Evolutionary conservation across 2,329 filamentous ascomycete species (phyloP).

Genomic region (Penicillium sp.): DNA sequence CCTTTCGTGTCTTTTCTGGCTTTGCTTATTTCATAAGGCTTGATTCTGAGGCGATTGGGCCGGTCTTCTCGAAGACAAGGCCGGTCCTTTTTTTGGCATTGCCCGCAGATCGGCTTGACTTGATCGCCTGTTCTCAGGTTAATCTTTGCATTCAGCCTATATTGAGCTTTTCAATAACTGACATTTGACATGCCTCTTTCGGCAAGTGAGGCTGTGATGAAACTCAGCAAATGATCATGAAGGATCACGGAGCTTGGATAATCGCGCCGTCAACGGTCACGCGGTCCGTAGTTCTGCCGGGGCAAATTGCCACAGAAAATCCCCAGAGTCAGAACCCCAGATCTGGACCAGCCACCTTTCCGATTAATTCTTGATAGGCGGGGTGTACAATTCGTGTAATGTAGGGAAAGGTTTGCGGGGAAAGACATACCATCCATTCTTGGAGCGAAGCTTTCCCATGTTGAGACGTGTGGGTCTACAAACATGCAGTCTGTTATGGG

Average conservation of each 20-base stretch:
- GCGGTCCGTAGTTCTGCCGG: not conserved
- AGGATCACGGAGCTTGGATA: not conserved
- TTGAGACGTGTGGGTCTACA: not conserved
- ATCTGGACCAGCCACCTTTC: not conserved
- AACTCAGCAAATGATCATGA: not conserved
- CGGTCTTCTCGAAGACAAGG: slow-evolving; percentile 7
- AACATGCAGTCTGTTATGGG: not conserved
- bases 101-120: slow-evolving; percentile 9
- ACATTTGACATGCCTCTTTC: slow-evolving; percentile 11
- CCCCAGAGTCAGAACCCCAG: not conserved
- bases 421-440: slow-evolving; percentile 5
- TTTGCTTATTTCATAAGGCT: slow-evolving; percentile 4
- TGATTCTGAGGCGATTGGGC: slow-evolving; percentile 5
- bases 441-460: slow-evolving; percentile 10
- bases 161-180: not conserved
- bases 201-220: slow-evolving; percentile 6
- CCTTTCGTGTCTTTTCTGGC: not conserved
- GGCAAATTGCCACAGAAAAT: not conserved
- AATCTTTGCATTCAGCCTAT: slow-evolving; percentile 1
- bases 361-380: not conserved
- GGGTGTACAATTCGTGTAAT: not conserved
- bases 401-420: slow-evolving; percentile 1
- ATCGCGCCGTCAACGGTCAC: not conserved
- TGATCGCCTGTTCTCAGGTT: slow-evolving; percentile 9
- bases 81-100: slow-evolving; percentile 12